Percentiles rank a stretch among this genome's conserved stretches.
phyloP scores from a whole-genome alignment of 257 asterid genomes.

The Solanum ahanhuiri region DNA sequence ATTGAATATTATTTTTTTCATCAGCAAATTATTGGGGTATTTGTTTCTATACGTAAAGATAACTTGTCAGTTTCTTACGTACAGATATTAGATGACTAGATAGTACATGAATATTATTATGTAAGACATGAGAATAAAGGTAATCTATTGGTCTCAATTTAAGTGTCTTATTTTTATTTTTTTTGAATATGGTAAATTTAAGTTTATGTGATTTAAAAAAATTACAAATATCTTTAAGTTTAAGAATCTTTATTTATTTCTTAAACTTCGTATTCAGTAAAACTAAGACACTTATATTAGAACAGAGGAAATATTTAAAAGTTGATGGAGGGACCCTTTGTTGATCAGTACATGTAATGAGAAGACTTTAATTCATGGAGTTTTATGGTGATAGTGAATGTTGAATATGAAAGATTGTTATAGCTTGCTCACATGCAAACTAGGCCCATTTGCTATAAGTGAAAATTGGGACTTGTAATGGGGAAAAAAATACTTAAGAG shows the following conservation, averaged over 20 bases:
- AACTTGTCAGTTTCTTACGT: slow-evolving; percentile 10
- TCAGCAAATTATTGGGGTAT: not conserved
- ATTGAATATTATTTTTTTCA: slow-evolving; percentile 2
- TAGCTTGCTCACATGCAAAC: slow-evolving; percentile 6
- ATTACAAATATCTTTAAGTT: not conserved
- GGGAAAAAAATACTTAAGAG: not conserved
- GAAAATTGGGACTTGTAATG: not conserved
- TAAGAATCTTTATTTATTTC: not conserved
- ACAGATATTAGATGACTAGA: not conserved
- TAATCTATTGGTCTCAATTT: too few relatives aligned
- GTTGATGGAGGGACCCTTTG: slow-evolving; percentile 11
- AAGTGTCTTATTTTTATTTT: too few relatives aligned
- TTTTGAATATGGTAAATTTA: too few relatives aligned
- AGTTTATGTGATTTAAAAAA: too few relatives aligned
- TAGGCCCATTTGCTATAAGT: slow-evolving; percentile 4
- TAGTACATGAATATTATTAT: not conserved
- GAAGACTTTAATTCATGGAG: not conserved
- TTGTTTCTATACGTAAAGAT: slow-evolving; percentile 1
- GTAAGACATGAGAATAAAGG: not conserved
- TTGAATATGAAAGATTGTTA: slow-evolving; percentile 14
- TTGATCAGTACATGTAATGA: not conserved
- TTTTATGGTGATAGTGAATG: not conserved
- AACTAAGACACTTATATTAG: not conserved
- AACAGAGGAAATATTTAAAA: not conserved
- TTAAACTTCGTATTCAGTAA: not conserved